A percentile compares a stretch with the other conserved stretches of the same genome.
Evolutionary conservation across 2,329 filamentous ascomycete species (phyloP).

Genomic region (Cryphonectria japonica): DNA sequence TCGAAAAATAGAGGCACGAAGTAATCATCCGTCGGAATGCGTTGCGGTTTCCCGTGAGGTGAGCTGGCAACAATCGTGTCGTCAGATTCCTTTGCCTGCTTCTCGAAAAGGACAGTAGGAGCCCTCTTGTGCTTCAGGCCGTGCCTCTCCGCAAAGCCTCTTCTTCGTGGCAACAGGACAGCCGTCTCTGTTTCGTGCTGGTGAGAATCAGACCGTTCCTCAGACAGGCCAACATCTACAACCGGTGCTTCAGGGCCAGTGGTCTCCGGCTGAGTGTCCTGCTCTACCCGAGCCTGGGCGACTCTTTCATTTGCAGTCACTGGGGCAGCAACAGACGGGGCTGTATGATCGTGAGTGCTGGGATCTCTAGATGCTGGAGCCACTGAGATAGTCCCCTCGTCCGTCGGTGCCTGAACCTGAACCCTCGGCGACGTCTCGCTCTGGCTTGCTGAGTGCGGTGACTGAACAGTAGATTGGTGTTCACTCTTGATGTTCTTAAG

Average conservation of each 20-base stretch:
- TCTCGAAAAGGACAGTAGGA: slow-evolving; percentile 79
- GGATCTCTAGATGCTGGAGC: not conserved
- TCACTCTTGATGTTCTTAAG: not conserved
- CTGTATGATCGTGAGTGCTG: not conserved
- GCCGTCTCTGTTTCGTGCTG: slow-evolving; percentile 2
- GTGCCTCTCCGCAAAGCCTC: slow-evolving; percentile 22
- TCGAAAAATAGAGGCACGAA: slow-evolving; percentile 66
- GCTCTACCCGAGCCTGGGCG: slow-evolving; percentile 6
- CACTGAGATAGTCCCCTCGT: too few relatives aligned
- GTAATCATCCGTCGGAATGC: slow-evolving; percentile 60
- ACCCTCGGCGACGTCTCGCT: not conserved
- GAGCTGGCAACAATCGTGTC: slow-evolving; percentile 51
- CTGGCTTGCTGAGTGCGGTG: not conserved
- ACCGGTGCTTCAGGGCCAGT: not conserved
- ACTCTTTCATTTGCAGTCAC: not conserved
- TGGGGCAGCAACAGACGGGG: not conserved
- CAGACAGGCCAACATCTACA: slow-evolving; percentile 1
- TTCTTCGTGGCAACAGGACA: slow-evolving; percentile 11
- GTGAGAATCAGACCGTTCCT: not conserved
- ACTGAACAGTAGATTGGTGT: slow-evolving; percentile 1
- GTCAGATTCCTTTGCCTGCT: slow-evolving; percentile 56
- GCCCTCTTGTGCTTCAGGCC: slow-evolving; percentile 59
- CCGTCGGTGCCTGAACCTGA: not conserved
- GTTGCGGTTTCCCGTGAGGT: slow-evolving; percentile 41
- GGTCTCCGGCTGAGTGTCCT: not conserved